phyloP scores from a whole-genome alignment of 345 rosid genomes.

The Rhizophora apiculata region DNA sequence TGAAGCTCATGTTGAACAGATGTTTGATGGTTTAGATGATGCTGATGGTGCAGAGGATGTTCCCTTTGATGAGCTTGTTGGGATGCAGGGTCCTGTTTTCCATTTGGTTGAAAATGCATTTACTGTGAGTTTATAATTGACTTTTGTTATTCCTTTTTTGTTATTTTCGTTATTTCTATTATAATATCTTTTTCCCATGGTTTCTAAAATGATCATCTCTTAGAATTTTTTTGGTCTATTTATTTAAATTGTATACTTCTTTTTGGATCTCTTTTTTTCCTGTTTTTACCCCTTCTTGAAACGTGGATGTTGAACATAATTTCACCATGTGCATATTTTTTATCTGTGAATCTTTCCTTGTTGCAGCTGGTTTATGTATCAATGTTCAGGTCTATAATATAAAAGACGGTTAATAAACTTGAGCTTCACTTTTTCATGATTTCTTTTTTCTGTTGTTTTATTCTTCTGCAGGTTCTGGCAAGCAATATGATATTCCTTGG shows the following conservation, averaged over 20 bases:
- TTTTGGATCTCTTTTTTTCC: not conserved
- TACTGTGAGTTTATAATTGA: conserved; percentile 57
- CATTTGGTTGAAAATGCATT: conserved; percentile 99
- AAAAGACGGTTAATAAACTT: not conserved
- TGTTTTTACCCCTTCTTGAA: not conserved
- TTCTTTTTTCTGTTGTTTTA: conserved; percentile 8
- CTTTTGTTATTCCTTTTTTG: not conserved
- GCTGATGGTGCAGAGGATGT: conserved; percentile 99
- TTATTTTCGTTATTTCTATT: conserved; percentile 1
- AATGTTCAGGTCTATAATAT: not conserved
- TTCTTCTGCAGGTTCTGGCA: conserved; percentile 75
- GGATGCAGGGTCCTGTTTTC: conserved; percentile 99
- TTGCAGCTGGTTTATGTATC: not conserved
- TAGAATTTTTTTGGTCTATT: not conserved
- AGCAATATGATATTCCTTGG: conserved; percentile 99
- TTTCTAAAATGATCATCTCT: not conserved
- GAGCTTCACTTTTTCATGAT: not conserved
- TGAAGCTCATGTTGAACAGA: conserved; percentile 98
- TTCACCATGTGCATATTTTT: not conserved
- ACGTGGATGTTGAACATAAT: not conserved
- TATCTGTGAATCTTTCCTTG: not conserved
- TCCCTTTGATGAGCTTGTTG: conserved; percentile 98
- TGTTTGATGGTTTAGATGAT: conserved; percentile 97
- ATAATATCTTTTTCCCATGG: not conserved
- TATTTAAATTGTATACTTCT: not conserved